These are phyloP conservation scores for Manihot esculenta DNA, from an alignment of 441 rosid genomes.

Conservation along the genomic window DNA sequence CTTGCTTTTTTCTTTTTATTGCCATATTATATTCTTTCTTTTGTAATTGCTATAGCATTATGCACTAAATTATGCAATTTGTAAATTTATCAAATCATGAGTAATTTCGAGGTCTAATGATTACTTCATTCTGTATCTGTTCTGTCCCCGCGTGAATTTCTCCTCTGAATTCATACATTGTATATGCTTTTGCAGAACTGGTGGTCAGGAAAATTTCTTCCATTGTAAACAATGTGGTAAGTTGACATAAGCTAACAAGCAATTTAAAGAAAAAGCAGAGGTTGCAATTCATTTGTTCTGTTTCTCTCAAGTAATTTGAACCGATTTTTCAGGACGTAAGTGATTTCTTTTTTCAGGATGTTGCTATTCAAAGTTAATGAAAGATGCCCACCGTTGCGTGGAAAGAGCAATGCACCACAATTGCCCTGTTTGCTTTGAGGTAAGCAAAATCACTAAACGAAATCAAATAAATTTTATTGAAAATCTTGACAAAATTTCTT, in stretches of 20 bases:
- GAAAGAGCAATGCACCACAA: constrained; percentile 91
- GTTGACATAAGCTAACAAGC: constrained; percentile 20
- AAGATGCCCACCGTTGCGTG: constrained; percentile 61
- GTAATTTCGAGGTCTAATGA: background rate
- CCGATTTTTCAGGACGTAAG: background rate
- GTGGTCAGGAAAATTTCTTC: constrained; percentile 69
- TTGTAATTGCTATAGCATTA: background rate
- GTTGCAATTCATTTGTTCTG: background rate
- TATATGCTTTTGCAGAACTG: constrained; percentile 49
- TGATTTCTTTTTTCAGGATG: constrained; percentile 42
- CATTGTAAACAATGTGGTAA: constrained; percentile 72
- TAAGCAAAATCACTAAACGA: constrained; percentile 22
- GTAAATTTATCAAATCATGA: background rate
- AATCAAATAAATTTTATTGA: background rate
- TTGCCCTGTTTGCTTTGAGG: constrained; percentile 95
- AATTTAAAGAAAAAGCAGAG: no score
- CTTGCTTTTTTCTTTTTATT: background rate
- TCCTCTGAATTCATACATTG: constrained; percentile 8
- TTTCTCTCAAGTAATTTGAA: background rate
- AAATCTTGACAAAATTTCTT: background rate
- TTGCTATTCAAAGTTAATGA: constrained; percentile 65
- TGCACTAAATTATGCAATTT: background rate
- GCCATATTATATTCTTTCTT: background rate
- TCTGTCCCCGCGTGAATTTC: background rate
- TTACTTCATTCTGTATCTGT: background rate